Percentiles rank a stretch among this genome's conserved stretches.
Evolutionary conservation across 2,329 filamentous ascomycete species (phyloP).

Genomic region (Thyridium curvatum): DNA sequence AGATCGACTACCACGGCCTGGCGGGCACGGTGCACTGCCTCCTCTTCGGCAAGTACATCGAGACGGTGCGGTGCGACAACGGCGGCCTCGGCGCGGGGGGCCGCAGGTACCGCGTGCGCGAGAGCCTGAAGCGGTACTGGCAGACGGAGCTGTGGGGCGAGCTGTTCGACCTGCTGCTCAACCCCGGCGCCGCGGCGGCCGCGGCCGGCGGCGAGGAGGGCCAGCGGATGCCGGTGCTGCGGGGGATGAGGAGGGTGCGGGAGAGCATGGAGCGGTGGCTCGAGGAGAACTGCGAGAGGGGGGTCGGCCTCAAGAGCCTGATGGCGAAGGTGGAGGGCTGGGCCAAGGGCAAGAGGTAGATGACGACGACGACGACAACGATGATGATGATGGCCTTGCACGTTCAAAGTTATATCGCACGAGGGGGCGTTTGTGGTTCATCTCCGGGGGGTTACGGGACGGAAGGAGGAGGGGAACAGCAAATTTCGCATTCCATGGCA

Average conservation of each 20-base stretch:
- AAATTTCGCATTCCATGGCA: too few relatives aligned
- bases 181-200: constrained; percentile 63
- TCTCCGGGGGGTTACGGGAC: too few relatives aligned
- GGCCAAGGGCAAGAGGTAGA: constrained; percentile 26
- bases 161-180: constrained; percentile 79
- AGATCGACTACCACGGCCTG: constrained; percentile 92
- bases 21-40: constrained; percentile 84
- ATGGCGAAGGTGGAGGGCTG: constrained; percentile 57
- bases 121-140: constrained; percentile 91
- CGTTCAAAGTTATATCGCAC: too few relatives aligned
- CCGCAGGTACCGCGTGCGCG: constrained; percentile 72
- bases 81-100: constrained; percentile 46
- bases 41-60: constrained; percentile 92
- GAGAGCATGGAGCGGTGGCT: constrained; percentile 82
- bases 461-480: too few relatives aligned
- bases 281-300: constrained; percentile 74
- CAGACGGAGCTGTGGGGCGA: constrained; percentile 85
- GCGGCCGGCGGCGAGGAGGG: constrained; percentile 48
- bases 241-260: constrained; percentile 61
- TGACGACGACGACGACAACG: too few relatives aligned
- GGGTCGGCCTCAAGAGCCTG: constrained; percentile 63
- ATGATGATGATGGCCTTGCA: too few relatives aligned
- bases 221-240: constrained; percentile 64
- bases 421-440: too few relatives aligned
- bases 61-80: constrained; percentile 57